Base-by-base conservation (phyloP, 1,284 basidiomycete species). In the Malassezia sympodialis region DNA sequence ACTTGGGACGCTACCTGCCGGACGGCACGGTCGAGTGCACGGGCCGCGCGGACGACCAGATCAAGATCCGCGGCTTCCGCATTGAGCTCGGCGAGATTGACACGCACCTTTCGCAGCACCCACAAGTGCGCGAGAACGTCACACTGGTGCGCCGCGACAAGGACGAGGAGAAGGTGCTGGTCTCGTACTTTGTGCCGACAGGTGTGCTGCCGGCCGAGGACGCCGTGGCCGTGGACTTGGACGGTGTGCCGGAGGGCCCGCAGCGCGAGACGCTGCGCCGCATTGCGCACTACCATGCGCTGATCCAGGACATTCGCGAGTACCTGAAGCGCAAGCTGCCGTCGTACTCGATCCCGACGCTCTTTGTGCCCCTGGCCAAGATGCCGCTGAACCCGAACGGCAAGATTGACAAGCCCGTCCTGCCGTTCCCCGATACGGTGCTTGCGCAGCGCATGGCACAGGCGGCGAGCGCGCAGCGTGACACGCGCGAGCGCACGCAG, bases 331-430 rank as follows among this genome's bases (percentile, higher is more conserved):
- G 88, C 78, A 98, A 98, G 78, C 78, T 99, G 23, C 94, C 94
- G 1, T 86, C 83, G 62, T 74, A 72, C 61, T 67, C 66, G 44
- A 59, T 72, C 15, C 72, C 70, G 2, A 73, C 72, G 24, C 53
- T 72, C 14, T 74, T 96, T 68, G 90, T 98, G 41, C 94, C 94
- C 0, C 81, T 98, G 35, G 82, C 82, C 58, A 86, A 89, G 61
- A 94, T 99, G 87, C 94, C 94, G 12, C 82, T 99, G 49, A 99
- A 96, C 75, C 94, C 94, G 4, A 98, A 98, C 75, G 94, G 94
- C 60, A 99, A 98, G 78, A 87, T 99, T 73, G 94, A 99, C 80
- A 98, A 98, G 76, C 93, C 94, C 0, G 88, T 90, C 0, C 82
- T 98, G 47, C 94, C 94, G 14, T 99, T 98, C 85, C 94, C 94